Evolutionary conservation across 305 asterid genomes (phyloP).

Genomic region (Fraxinus sp.): DNA sequence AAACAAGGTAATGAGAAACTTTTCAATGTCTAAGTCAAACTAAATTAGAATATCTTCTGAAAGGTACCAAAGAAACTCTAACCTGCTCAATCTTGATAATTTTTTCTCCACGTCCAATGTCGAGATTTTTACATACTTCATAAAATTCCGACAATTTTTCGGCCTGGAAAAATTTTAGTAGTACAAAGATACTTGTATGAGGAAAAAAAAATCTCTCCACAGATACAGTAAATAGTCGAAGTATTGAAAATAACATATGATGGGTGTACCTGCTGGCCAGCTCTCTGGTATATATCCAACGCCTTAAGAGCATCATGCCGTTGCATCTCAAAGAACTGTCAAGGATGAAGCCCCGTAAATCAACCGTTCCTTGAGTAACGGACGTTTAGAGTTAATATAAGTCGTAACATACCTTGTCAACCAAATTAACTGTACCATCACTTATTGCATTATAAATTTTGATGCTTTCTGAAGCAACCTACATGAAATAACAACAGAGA

Average conservation of each 20-base stretch:
- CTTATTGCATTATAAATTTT: slow-evolving; percentile 83
- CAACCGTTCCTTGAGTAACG: not conserved
- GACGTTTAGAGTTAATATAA: slow-evolving; percentile 2
- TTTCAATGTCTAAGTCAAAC: not conserved
- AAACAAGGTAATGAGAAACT: slow-evolving; percentile 24
- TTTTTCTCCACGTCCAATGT: slow-evolving; percentile 87
- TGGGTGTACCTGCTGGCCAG: slow-evolving; percentile 79
- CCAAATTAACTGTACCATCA: slow-evolving; percentile 87
- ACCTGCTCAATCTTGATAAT: slow-evolving; percentile 96
- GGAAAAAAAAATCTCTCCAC: not conserved
- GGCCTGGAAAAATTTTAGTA: slow-evolving; percentile 51
- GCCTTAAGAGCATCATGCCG: slow-evolving; percentile 88
- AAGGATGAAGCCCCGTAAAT: slow-evolving; percentile 23
- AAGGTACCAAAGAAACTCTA: slow-evolving; percentile 17
- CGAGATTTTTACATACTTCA: slow-evolving; percentile 83
- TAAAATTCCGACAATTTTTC: slow-evolving; percentile 89
- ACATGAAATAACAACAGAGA: slow-evolving; percentile 18
- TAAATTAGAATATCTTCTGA: slow-evolving; percentile 6
- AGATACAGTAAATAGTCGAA: not conserved
- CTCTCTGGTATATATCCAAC: slow-evolving; percentile 83
- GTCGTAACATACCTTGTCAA: slow-evolving; percentile 74
- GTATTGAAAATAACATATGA: slow-evolving; percentile 1
- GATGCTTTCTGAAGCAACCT: slow-evolving; percentile 96
- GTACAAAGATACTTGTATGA: slow-evolving; percentile 7
- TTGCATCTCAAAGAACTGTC: slow-evolving; percentile 98